Conservation (phyloP, 2,329 filamentous ascomycete species). For the Corniculantispora saksenae region DNA sequence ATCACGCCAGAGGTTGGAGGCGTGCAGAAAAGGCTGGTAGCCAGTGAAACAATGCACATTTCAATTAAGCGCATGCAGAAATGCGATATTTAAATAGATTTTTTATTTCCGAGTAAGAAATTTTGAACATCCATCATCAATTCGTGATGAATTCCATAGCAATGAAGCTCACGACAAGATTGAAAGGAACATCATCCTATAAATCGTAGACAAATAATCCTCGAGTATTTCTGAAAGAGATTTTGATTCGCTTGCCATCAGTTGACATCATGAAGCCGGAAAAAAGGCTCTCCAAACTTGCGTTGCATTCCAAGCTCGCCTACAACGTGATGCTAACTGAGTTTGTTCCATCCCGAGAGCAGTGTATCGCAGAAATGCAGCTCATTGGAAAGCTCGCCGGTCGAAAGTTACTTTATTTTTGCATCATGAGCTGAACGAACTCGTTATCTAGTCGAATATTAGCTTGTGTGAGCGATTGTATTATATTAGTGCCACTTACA, state of each 20-base stretch:
- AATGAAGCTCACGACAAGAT: neutral
- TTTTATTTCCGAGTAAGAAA: neutral
- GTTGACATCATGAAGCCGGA: neutral
- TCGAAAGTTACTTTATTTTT: slow-evolving; percentile 63
- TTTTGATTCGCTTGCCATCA: neutral
- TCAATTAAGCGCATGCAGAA: neutral
- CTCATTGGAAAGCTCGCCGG: slow-evolving; percentile 4
- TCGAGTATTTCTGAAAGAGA: neutral
- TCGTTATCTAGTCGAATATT: slow-evolving; percentile 68
- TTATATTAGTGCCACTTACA: slow-evolving; percentile 55
- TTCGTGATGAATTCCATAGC: neutral
- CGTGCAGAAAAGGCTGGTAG: neutral
- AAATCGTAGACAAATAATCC: slow-evolving; percentile 4
- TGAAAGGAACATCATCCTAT: slow-evolving; percentile 5
- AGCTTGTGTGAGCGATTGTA: neutral
- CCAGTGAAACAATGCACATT: neutral
- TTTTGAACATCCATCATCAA: neutral
- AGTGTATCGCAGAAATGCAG: neutral
- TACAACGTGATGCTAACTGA: neutral
- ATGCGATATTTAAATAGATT: neutral
- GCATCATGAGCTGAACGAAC: slow-evolving; percentile 94
- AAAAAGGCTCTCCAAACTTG: neutral
- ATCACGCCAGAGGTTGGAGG: too few relatives aligned
- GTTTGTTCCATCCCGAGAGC: neutral
- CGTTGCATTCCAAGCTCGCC: neutral